Evolutionary conservation across 1,284 basidiomycete genomes (phyloP).

Genomic region (Tetrapyrgos nigripes): DNA sequence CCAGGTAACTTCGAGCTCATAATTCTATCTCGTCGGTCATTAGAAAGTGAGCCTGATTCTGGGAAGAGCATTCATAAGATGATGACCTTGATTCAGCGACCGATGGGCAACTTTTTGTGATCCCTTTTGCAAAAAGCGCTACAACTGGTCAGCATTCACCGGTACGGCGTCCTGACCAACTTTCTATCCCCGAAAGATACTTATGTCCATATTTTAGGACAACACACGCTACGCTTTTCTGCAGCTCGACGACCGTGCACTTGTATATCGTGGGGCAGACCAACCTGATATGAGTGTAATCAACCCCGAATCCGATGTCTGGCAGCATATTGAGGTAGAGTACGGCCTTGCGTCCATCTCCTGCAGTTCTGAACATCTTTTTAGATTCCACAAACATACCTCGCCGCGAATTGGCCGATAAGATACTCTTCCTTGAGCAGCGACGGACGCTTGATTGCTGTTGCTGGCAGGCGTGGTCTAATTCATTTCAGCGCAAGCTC

Average conservation of each 20-base stretch:
- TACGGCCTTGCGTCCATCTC: not conserved
- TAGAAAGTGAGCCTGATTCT: slow-evolving; percentile 40
- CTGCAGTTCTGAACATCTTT: slow-evolving; percentile 6
- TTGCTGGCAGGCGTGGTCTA: slow-evolving; percentile 91
- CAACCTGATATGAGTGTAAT: slow-evolving; percentile 98
- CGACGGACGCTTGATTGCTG: slow-evolving; percentile 92
- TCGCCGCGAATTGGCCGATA: slow-evolving; percentile 94
- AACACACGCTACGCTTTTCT: slow-evolving; percentile 95
- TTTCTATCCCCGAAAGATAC: not conserved
- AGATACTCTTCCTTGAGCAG: slow-evolving; percentile 91
- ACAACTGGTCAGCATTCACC: slow-evolving; percentile 92
- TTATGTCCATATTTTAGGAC: slow-evolving; percentile 57
- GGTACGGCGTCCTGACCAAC: slow-evolving; percentile 45
- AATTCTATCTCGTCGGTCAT: slow-evolving; percentile 60
- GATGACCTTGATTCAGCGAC: slow-evolving; percentile 40
- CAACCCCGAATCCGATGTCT: slow-evolving; percentile 98
- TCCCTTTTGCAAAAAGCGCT: slow-evolving; percentile 96
- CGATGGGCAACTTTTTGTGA: slow-evolving; percentile 79
- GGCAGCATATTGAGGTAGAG: slow-evolving; percentile 91
- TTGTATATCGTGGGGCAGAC: slow-evolving; percentile 97
- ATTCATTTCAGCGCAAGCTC: slow-evolving; percentile 95
- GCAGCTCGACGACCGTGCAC: slow-evolving; percentile 92
- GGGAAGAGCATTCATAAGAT: not conserved
- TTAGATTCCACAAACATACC: slow-evolving; percentile 88
- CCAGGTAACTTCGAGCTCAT: slow-evolving; percentile 90